Conservation (phyloP, 768 basidiomycete genomes). For the Auriscalpium vulgare region DNA sequence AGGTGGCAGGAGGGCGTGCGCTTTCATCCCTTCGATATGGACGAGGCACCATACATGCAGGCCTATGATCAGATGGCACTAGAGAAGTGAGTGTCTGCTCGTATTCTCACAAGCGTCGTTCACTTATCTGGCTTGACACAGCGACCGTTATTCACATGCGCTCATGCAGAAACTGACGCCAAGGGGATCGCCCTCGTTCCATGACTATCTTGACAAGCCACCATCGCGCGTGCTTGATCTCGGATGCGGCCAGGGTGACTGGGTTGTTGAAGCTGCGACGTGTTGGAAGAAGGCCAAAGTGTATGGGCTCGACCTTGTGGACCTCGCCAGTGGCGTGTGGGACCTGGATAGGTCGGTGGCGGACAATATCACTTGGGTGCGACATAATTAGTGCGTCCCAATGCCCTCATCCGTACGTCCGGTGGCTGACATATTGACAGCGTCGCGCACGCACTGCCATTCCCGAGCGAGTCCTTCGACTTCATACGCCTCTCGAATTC, state of each 20-base stretch:
- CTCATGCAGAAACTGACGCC: conserved; percentile 50
- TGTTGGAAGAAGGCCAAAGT: conserved; percentile 55
- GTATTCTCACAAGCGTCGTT: conserved; percentile 1
- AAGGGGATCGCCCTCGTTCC: conserved; percentile 52
- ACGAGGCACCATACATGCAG: conserved; percentile 56
- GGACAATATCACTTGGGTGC: conserved; percentile 44
- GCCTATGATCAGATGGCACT: conserved; percentile 49
- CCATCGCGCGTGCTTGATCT: conserved; percentile 60
- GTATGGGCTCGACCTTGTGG: conserved; percentile 59
- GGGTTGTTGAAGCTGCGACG: conserved; percentile 55
- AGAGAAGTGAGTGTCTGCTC: conserved; percentile 42
- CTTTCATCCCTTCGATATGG: conserved; percentile 43
- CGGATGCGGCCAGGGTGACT: conserved; percentile 67
- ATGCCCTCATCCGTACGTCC: background rate
- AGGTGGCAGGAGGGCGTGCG: conserved; percentile 30
- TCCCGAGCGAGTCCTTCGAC: conserved; percentile 56
- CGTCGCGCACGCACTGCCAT: conserved; percentile 51
- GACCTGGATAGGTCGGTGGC: conserved; percentile 8
- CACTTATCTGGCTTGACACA: conserved; percentile 22
- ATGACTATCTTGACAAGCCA: conserved; percentile 35
- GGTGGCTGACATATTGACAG: conserved; percentile 24
- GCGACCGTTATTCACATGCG: conserved; percentile 47
- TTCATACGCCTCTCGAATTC: conserved; percentile 69
- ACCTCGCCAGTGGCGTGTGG: conserved; percentile 17
- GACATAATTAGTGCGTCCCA: conserved; percentile 59